Evolutionary conservation across 352 stramenopile species (phyloP).

Genomic region (Globisporangium solare): DNA sequence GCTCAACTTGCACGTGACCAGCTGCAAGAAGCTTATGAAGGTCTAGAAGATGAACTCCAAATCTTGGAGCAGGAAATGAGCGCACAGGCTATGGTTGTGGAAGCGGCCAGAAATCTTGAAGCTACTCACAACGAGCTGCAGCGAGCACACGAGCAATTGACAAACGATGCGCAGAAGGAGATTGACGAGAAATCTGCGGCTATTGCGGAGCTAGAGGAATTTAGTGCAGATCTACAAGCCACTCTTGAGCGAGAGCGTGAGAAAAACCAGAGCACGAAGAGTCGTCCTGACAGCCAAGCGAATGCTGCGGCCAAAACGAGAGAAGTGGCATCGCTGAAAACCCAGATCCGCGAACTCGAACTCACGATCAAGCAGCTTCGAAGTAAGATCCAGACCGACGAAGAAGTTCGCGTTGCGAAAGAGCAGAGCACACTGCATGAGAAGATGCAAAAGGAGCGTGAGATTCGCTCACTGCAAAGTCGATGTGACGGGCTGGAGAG

Average conservation of each 20-base stretch:
- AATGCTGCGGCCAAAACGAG: conserved; percentile 17
- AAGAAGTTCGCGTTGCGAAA: conserved; percentile 31
- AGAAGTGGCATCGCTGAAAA: conserved; percentile 15
- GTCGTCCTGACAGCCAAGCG: conserved; percentile 25
- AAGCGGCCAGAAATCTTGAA: conserved; percentile 22
- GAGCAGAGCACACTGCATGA: conserved; percentile 48
- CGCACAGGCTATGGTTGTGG: conserved; percentile 7
- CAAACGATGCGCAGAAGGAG: conserved; percentile 22
- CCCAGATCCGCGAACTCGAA: conserved; percentile 28
- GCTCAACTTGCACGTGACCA: conserved; percentile 16
- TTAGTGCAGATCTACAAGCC: conserved; percentile 53
- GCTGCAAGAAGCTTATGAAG: conserved; percentile 20
- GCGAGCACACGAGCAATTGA: conserved; percentile 30
- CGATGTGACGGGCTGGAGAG: conserved; percentile 23
- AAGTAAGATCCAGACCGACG: conserved; percentile 28
- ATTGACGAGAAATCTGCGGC: conserved; percentile 29
- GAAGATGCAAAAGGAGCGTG: conserved; percentile 45
- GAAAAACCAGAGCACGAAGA: conserved; percentile 45
- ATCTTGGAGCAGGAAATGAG: conserved; percentile 25
- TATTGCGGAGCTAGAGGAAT: conserved; percentile 36
- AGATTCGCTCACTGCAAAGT: conserved; percentile 32
- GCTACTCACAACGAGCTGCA: conserved; percentile 26
- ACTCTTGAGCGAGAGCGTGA: conserved; percentile 52
- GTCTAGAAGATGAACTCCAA: conserved; percentile 50
- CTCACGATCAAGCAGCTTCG: conserved; percentile 26